Evolutionary conservation across 2,329 filamentous ascomycete species (phyloP).

Genomic region (Pseudopyrenochaeta lycopersici): DNA sequence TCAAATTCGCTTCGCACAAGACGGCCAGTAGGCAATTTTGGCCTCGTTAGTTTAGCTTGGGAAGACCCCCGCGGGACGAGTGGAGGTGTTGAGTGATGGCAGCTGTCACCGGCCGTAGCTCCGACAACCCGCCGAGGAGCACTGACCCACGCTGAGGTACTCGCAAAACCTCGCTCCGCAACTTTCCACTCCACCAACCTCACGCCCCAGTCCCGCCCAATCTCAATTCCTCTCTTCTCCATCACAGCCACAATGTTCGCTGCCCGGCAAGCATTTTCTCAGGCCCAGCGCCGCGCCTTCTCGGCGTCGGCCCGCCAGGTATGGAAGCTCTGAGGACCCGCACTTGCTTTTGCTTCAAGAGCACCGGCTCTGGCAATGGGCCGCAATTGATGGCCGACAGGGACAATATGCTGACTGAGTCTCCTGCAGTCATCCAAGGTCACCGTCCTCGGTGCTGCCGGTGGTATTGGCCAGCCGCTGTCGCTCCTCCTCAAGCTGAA

Average conservation of each 20-base stretch:
- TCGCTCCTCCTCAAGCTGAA: conserved; percentile 99
- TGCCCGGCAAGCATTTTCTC: conserved; percentile 60
- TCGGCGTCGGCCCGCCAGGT: conserved; percentile 63
- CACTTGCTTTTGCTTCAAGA: conserved; percentile 33
- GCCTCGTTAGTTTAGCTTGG: no score
- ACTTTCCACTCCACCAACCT: conserved; percentile 21
- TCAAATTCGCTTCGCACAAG: no score
- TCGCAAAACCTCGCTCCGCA: conserved; percentile 34
- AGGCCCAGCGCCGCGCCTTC: conserved; percentile 62
- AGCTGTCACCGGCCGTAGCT: conserved; percentile 26
- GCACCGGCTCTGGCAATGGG: conserved; percentile 9
- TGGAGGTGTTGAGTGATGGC: conserved; percentile 10
- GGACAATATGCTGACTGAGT: conserved; percentile 30
- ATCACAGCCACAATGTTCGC: conserved; percentile 70
- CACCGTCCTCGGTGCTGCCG: conserved; percentile 92
- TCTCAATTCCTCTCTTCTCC: conserved; percentile 28
- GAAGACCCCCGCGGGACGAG: conserved; percentile 4
- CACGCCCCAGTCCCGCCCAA: conserved; percentile 33
- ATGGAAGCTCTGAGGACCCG: conserved; percentile 32
- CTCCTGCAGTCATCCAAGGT: conserved; percentile 87
- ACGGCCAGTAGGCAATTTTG: no score
- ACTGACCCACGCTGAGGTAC: conserved; percentile 19
- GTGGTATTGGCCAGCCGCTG: conserved; percentile 97
- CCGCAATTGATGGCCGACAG: conserved; percentile 14
- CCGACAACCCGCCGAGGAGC: conserved; percentile 27